Evolutionary conservation across 805 yeast species (phyloP).

Genomic region (Barnettozyma vustinii): DNA sequence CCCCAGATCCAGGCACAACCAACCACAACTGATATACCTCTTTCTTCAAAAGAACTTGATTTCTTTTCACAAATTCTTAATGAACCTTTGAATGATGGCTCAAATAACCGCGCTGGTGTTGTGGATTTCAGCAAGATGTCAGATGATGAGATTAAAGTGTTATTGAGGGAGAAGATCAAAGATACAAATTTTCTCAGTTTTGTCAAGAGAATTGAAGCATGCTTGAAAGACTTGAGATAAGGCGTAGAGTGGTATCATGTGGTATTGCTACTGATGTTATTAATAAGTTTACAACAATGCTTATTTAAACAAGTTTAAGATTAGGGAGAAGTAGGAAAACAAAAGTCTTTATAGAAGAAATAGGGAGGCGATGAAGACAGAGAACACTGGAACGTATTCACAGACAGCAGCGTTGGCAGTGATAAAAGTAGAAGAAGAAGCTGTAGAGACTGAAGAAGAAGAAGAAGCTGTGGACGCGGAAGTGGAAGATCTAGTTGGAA

Average conservation of each 20-base stretch:
- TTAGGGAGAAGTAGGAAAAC: background rate
- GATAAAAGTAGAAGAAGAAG: background rate
- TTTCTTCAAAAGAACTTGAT: slow-evolving; percentile 1
- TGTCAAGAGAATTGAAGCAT: slow-evolving; percentile 20
- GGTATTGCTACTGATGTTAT: background rate
- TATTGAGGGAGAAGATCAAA: slow-evolving; percentile 19
- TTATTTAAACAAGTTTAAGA: background rate
- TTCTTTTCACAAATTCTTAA: slow-evolving; percentile 17
- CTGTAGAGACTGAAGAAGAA: background rate
- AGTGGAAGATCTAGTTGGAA: slow-evolving; percentile 1
- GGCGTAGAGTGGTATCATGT: background rate
- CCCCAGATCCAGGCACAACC: background rate
- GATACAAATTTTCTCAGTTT: slow-evolving; percentile 21
- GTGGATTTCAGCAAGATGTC: slow-evolving; percentile 8
- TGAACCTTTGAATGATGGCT: slow-evolving; percentile 1
- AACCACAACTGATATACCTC: background rate
- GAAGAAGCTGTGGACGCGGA: no score
- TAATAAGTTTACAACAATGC: background rate
- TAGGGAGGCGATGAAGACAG: slow-evolving; percentile 9
- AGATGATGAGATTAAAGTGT: slow-evolving; percentile 16
- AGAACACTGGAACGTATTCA: slow-evolving; percentile 10
- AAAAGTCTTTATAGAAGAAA: slow-evolving; percentile 6
- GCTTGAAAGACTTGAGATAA: slow-evolving; percentile 15
- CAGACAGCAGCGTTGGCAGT: slow-evolving; percentile 6
- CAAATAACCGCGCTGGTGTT: background rate